Base-by-base conservation (phyloP, 2,329 filamentous ascomycete genomes). In the Dactylellina leptospora region DNA sequence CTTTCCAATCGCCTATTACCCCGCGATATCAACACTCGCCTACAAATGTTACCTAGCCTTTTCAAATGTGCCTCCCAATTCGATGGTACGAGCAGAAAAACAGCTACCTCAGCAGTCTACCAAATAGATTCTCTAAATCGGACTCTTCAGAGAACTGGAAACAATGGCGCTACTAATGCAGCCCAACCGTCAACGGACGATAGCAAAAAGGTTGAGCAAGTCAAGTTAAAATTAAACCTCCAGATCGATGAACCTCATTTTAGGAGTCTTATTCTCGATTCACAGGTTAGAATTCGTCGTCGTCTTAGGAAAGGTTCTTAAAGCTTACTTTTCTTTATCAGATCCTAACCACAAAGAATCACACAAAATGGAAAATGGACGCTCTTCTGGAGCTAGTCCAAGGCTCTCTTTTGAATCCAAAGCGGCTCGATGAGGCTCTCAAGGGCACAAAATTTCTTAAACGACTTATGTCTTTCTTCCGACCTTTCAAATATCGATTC, bases 61-160 rank as follows among this genome's bases (percentile, higher is more conserved):
- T 90, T 99, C 77, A 84, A 88, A 4, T 87, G 88, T 0, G 92
- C 93, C 3, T 85, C 90, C 1, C 85, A 87, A 30, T 91, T 93
- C 76, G 83, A 86, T 20, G 84, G 87, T 18, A 87, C 93, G 27
- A 85, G 87, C 22, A 88, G 91, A 60, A 73, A 66, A 50, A 93
- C 90, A 63, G 92, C 93, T 4, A 93, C 92, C 5, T 89, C 92
- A 5, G 96, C 96, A 16, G 91, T 99, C 10, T 99, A 97, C 77
- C 95, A 97, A 78, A 96, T 99, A 59, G 96, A 96, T 81, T 97
- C 93, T 78, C 92, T 99, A 75, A 99, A 93, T 79, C 87, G 92
- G 74, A 97, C 93, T 0, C 82, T 99, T 11, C 96, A 96, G 78
- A 86, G 92, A 64, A 96, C 53, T 16, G 66, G 66, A 22, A 63